A percentile compares a stretch with the other conserved stretches of the same genome.
Conservation (phyloP, 768 basidiomycete species). For the Macrolepiota albuminosa region DNA sequence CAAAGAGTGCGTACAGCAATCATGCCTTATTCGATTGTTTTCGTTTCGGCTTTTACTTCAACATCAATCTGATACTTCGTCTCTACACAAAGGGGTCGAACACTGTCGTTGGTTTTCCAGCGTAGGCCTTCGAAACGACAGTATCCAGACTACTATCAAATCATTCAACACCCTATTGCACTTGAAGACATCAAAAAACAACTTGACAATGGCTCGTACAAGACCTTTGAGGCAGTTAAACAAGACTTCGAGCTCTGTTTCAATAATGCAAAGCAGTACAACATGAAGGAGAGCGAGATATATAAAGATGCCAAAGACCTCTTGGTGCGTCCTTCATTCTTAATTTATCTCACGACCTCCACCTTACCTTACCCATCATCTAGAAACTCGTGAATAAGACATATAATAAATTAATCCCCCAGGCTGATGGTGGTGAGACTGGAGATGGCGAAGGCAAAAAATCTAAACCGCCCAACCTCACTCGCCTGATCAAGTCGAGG, state of each 20-base stretch:
- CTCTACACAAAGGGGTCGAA: slow-evolving; percentile 47
- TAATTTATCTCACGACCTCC: background rate
- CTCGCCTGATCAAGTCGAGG: slow-evolving; percentile 59
- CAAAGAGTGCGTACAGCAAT: slow-evolving; percentile 78
- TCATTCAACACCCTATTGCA: slow-evolving; percentile 80
- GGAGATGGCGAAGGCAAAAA: slow-evolving; percentile 39
- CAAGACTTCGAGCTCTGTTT: slow-evolving; percentile 76
- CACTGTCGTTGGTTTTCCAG: slow-evolving; percentile 61
- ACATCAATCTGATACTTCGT: slow-evolving; percentile 25
- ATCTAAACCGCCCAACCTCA: slow-evolving; percentile 60
- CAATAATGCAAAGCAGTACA: slow-evolving; percentile 78
- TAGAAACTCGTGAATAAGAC: slow-evolving; percentile 51
- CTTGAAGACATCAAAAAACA: slow-evolving; percentile 85
- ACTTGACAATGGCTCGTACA: slow-evolving; percentile 56
- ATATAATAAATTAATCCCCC: slow-evolving; percentile 41
- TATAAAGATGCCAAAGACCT: slow-evolving; percentile 80
- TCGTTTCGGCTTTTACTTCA: slow-evolving; percentile 22
- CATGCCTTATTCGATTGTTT: slow-evolving; percentile 40
- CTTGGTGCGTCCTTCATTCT: slow-evolving; percentile 46
- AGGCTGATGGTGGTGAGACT: slow-evolving; percentile 34
- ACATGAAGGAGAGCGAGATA: slow-evolving; percentile 73
- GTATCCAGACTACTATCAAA: slow-evolving; percentile 83
- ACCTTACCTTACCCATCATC: slow-evolving; percentile 1
- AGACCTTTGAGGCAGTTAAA: slow-evolving; percentile 60
- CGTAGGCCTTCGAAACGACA: slow-evolving; percentile 64